Evolutionary conservation across 768 basidiomycete genomes (phyloP), one percentile per base, ranked within the genome.

Genomic region (Podaxis pistillaris): DNA sequence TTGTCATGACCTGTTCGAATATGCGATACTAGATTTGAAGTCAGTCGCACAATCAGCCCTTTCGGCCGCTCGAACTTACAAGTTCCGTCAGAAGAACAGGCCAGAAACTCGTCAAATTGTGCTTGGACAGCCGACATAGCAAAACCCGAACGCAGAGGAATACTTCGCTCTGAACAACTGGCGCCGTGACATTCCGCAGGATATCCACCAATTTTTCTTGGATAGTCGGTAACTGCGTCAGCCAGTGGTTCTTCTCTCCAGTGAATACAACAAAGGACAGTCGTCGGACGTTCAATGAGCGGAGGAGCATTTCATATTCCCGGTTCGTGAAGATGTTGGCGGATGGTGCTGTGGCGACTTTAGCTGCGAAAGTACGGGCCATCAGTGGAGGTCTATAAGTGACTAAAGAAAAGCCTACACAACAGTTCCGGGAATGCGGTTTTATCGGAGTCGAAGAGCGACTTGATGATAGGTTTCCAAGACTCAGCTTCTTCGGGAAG

Each of bases 151-250:
- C 86, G 69, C 95, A 98, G 13, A 98, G 82, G 73, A 94, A 99
- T 8, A 96, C 94, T 74, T 99, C 96, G 69, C 90, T 90, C 71
- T 95, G 92, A 0, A 99, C 94, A 53, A 90, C 80, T 1, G 95
- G 88, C 2, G 93, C 86, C 0, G 90, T 79, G 15, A 87, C 84
- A 66, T 86, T 91, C 37, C 92, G 86, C 52, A 98, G 76, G 2
- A 95, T 88, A 65, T 99, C 97, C 9, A 97, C 97, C 13, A 99
- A 80, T 75, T 92, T 97, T 76, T 98, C 97, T 73, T 98, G 95
- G n/a, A 99, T 93, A 30, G 86, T 85, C 15, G 97, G 97, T 37
- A 99, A 79, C 64, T 94, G 91, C 0, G 87, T 87, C 55, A 98
- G 74, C 76, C 93, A 97, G 57, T 93, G 89, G 70, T 99, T 96